Percentiles rank a stretch among this genome's conserved stretches.
Evolutionary conservation across 2,329 filamentous ascomycete genomes (phyloP).

Genomic region (Coniella lustricola): DNA sequence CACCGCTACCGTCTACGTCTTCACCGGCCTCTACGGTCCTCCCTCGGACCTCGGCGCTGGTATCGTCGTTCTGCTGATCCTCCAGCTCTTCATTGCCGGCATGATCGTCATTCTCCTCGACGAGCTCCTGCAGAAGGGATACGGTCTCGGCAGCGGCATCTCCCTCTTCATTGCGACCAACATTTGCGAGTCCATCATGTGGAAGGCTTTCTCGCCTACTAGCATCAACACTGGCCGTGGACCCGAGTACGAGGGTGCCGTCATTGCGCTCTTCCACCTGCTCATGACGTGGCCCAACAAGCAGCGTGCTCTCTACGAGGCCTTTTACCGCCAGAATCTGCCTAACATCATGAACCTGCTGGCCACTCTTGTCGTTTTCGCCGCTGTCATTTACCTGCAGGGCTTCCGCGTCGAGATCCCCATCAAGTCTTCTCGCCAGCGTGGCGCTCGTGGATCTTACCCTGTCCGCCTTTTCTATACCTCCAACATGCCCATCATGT

Average conservation of each 20-base stretch:
- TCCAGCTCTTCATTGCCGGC: constrained; percentile 94
- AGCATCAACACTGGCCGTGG: constrained; percentile 99
- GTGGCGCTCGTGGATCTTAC: constrained; percentile 96
- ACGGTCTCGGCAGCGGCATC: constrained; percentile 96
- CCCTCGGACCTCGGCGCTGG: constrained; percentile 94
- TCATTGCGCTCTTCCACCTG: constrained; percentile 96
- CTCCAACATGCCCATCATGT: constrained; percentile 99
- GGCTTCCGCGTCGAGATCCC: constrained; percentile 99
- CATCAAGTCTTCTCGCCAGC: constrained; percentile 98
- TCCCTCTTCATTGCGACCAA: constrained; percentile 99
- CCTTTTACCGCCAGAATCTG: constrained; percentile 98
- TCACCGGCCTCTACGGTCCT: constrained; percentile 95
- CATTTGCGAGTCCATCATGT: constrained; percentile 99
- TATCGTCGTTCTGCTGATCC: constrained; percentile 95
- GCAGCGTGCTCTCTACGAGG: constrained; percentile 95
- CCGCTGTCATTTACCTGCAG: constrained; percentile 97
- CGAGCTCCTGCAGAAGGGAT: constrained; percentile 98
- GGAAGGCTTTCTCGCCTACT: constrained; percentile 98
- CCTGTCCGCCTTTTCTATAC: constrained; percentile 99
- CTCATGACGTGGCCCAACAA: constrained; percentile 99
- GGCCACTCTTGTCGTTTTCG: constrained; percentile 87
- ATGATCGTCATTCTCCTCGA: constrained; percentile 99
- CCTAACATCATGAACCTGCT: constrained; percentile 99
- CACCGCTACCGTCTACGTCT: constrained; percentile 95
- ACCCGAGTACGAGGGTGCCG: constrained; percentile 96